Evolutionary conservation across 2,329 filamentous ascomycete genomes (phyloP).

Genomic region (Pseudogymnoascus sp.): DNA sequence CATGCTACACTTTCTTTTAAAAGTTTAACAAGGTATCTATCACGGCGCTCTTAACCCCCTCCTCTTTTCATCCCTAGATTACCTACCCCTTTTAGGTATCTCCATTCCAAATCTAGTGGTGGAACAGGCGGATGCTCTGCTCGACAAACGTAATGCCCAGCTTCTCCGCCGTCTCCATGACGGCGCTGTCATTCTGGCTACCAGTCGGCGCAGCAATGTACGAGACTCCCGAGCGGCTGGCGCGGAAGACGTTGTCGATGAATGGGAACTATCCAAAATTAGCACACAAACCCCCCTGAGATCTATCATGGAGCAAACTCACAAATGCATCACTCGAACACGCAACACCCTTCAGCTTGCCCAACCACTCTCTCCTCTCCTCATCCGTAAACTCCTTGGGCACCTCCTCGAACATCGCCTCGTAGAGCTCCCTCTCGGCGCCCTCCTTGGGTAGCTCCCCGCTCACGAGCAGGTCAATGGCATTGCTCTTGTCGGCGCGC

Average conservation of each 20-base stretch:
- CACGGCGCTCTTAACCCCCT: background rate
- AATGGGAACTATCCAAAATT: conserved; percentile 72
- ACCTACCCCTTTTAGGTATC: conserved; percentile 6
- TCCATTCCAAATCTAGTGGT: conserved; percentile 55
- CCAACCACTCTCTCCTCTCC: conserved; percentile 79
- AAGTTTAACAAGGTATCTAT: conserved; percentile 1
- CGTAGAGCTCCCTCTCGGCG: conserved; percentile 77
- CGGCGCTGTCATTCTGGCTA: conserved; percentile 73
- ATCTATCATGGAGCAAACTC: conserved; percentile 35
- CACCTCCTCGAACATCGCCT: conserved; percentile 82
- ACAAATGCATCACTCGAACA: conserved; percentile 94
- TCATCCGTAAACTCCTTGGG: conserved; percentile 72
- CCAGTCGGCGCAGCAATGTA: conserved; percentile 91
- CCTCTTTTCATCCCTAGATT: background rate
- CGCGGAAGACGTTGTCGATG: conserved; percentile 93
- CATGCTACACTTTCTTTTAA: background rate
- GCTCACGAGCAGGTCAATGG: conserved; percentile 88
- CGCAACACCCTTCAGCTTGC: conserved; percentile 71
- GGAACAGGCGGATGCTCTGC: conserved; percentile 89
- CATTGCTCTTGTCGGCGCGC: conserved; percentile 95
- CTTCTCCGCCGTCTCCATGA: conserved; percentile 85
- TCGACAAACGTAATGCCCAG: conserved; percentile 90
- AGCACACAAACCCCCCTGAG: background rate
- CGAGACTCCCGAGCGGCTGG: conserved; percentile 79
- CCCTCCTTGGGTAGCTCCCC: conserved; percentile 79